Evolutionary conservation across 2,329 filamentous ascomycete species (phyloP).

Genomic region (Penicillium sp.): DNA sequence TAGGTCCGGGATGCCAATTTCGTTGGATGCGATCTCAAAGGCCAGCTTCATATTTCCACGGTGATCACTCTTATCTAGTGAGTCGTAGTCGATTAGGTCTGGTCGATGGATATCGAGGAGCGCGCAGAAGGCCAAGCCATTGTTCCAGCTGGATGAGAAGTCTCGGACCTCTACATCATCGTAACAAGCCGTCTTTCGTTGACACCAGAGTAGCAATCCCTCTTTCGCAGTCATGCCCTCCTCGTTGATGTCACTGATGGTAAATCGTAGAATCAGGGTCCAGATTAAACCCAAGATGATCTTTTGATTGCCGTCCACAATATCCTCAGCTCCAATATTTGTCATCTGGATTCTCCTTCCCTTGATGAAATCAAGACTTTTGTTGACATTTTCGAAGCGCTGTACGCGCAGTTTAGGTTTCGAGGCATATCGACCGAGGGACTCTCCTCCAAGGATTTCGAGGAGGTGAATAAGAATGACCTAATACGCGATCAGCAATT

Average conservation of each 20-base stretch:
- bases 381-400: constrained; percentile 96
- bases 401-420: constrained; percentile 96
- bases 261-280: constrained; percentile 97
- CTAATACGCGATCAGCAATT: constrained; percentile 45
- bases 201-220: constrained; percentile 92
- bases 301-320: constrained; percentile 96
- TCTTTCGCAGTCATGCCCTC: constrained; percentile 98
- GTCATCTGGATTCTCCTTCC: constrained; percentile 91
- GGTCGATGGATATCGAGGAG: constrained; percentile 94
- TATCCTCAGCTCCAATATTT: constrained; percentile 96
- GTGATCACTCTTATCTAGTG: constrained; percentile 90
- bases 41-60: constrained; percentile 96
- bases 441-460: constrained; percentile 91
- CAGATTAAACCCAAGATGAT: constrained; percentile 97
- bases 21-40: constrained; percentile 91
- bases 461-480: constrained; percentile 94
- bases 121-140: constrained; percentile 94
- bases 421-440: constrained; percentile 91
- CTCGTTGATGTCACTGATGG: constrained; percentile 97
- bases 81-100: constrained; percentile 94
- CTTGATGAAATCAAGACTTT: constrained; percentile 90
- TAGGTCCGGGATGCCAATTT: constrained; percentile 94
- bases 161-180: constrained; percentile 94
- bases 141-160: constrained; percentile 95
- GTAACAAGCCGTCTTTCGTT: constrained; percentile 97